phyloP scores from a whole-genome alignment of 129 eudicot species.

The carrot (Daucus carota) region DH1_v3.0 NC_030385.2:41406001-41406500 shows the following conservation, averaged over 20 bases:
- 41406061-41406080: not conserved
- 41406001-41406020: not conserved
- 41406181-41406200: no score
- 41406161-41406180: not conserved
- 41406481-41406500: not conserved
- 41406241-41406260: conserved; percentile 64
- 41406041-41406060: not conserved
- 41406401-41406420: conserved; percentile 76
- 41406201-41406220: conserved; percentile 36
- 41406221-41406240: conserved; percentile 55
- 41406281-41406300: conserved; percentile 52
- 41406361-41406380: conserved; percentile 63
- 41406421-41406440: conserved; percentile 43
- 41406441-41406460: conserved; percentile 46
- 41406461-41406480: conserved; percentile 49
- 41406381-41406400: conserved; percentile 52
- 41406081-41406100: not conserved
- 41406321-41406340: conserved; percentile 81
- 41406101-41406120: not conserved
- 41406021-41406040: not conserved
- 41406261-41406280: conserved; percentile 56
- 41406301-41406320: conserved; percentile 53
- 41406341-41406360: conserved; percentile 65
- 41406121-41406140: not conserved
- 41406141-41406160: no score